These are phyloP conservation scores for Pythium aquatile DNA, from an alignment of 352 stramenopile species.

Conservation along the genomic window DNA sequence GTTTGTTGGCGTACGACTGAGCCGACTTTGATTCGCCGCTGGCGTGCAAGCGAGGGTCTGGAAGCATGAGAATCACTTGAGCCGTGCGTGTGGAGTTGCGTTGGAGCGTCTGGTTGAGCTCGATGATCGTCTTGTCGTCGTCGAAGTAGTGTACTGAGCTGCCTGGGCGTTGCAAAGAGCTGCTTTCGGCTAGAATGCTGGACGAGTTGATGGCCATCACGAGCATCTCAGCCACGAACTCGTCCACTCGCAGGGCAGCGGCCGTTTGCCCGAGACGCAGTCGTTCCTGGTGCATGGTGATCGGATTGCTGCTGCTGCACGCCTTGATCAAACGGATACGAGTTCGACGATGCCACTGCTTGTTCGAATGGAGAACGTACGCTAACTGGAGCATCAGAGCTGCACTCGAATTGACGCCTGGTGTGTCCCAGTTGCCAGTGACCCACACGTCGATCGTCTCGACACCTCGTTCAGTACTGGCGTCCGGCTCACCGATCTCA, in stretches of 20 bases:
- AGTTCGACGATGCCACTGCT: slow-evolving; percentile 27
- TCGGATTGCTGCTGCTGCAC: slow-evolving; percentile 24
- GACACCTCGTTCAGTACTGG: neutral
- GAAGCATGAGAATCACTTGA: slow-evolving; percentile 46
- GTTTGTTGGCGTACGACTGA: slow-evolving; percentile 30
- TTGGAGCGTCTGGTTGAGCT: slow-evolving; percentile 52
- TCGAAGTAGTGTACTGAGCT: slow-evolving; percentile 23
- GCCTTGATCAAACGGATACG: slow-evolving; percentile 32
- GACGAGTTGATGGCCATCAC: slow-evolving; percentile 41
- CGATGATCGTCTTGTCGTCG: slow-evolving; percentile 25
- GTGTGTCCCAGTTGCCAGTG: slow-evolving; percentile 31
- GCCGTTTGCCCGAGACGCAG: slow-evolving; percentile 28
- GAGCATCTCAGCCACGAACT: slow-evolving; percentile 43
- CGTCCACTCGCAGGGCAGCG: slow-evolving; percentile 32
- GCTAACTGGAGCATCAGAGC: slow-evolving; percentile 46
- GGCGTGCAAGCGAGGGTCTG: slow-evolving; percentile 26
- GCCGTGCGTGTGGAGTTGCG: slow-evolving; percentile 40
- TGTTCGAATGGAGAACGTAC: slow-evolving; percentile 35
- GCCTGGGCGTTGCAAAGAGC: slow-evolving; percentile 5
- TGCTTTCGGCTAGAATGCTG: slow-evolving; percentile 34
- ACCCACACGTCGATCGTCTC: slow-evolving; percentile 68
- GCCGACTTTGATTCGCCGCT: slow-evolving; percentile 3
- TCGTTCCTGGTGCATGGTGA: slow-evolving; percentile 30
- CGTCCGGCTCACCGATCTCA: slow-evolving; percentile 10
- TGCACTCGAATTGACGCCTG: slow-evolving; percentile 30